A percentile compares a stretch with the other conserved stretches of the same genome.
Conservation (phyloP, 139 green algal genomes). For the Chlorella vulgaris region DNA sequence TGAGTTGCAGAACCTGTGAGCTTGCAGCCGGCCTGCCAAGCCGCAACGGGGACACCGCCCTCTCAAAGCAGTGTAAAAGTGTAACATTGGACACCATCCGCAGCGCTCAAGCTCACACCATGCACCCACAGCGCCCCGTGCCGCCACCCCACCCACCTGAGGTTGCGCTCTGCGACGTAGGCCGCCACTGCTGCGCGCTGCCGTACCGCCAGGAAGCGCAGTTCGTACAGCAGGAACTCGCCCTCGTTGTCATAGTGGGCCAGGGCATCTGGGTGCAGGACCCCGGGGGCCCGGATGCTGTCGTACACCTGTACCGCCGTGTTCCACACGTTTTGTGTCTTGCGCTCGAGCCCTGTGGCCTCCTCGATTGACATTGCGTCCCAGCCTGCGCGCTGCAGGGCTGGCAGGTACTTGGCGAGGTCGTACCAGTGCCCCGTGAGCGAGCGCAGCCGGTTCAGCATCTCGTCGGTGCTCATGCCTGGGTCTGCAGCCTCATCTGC, state of each 20-base stretch:
- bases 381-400: constrained; percentile 58
- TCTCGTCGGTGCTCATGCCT: constrained; percentile 36
- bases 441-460: constrained; percentile 58
- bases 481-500: background rate
- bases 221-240: constrained; percentile 67
- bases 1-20: too few species aligned
- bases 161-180: constrained; percentile 58
- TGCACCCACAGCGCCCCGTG: too few species aligned
- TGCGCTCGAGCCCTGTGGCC: constrained; percentile 70
- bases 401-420: constrained; percentile 71
- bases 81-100: too few species aligned
- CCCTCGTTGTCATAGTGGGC: constrained; percentile 58
- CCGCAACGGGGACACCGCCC: too few species aligned
- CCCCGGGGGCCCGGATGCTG: constrained; percentile 50
- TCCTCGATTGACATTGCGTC: constrained; percentile 63
- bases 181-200: constrained; percentile 29
- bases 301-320: constrained; percentile 68
- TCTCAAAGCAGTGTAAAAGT: too few species aligned
- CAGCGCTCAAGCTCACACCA: too few species aligned
- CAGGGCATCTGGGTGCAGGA: constrained; percentile 44
- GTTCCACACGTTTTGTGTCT: constrained; percentile 68
- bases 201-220: constrained; percentile 64
- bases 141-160: background rate
- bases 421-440: constrained; percentile 69
- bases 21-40: too few species aligned